phyloP scores from a whole-genome alignment of 805 yeast species.

The Zygoascus tannicola region DNA sequence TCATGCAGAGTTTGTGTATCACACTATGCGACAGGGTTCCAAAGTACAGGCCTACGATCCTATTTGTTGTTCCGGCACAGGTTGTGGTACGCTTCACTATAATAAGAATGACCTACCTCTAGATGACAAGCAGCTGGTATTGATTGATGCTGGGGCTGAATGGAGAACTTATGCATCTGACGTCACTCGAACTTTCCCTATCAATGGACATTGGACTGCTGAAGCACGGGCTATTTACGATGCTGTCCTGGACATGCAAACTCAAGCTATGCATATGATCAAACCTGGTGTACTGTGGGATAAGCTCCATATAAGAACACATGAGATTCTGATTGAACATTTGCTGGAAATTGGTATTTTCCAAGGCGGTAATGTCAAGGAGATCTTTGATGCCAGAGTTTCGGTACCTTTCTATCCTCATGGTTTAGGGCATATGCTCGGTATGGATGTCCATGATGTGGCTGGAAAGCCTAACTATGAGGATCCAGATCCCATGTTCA shows the following conservation, averaged over 20 bases:
- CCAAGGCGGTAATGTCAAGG: conserved; percentile 45
- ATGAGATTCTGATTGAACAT: conserved; percentile 60
- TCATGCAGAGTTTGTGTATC: conserved; percentile 92
- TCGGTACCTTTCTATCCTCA: conserved; percentile 86
- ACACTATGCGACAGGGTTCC: conserved; percentile 88
- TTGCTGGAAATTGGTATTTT: conserved; percentile 72
- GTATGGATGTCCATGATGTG: conserved; percentile 94
- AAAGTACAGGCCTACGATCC: conserved; percentile 88
- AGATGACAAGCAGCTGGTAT: conserved; percentile 50
- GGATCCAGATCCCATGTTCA: conserved; percentile 69
- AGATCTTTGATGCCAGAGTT: conserved; percentile 59
- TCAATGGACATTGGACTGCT: conserved; percentile 77
- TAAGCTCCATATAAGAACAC: conserved; percentile 70
- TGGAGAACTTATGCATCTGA: conserved; percentile 91
- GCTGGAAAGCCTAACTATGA: conserved; percentile 82
- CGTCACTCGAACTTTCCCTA: conserved; percentile 93
- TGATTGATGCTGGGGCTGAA: conserved; percentile 96
- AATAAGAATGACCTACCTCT: conserved; percentile 66
- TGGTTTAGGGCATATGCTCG: conserved; percentile 88
- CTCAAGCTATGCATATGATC: conserved; percentile 55
- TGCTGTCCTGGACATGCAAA: conserved; percentile 76
- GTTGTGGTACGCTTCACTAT: conserved; percentile 86
- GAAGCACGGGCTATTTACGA: conserved; percentile 80
- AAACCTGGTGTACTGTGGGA: conserved; percentile 86
- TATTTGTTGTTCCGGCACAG: conserved; percentile 88